Evolutionary conservation across 2,329 filamentous ascomycete genomes (phyloP).

Genomic region (Cladophialophora bantiana): DNA sequence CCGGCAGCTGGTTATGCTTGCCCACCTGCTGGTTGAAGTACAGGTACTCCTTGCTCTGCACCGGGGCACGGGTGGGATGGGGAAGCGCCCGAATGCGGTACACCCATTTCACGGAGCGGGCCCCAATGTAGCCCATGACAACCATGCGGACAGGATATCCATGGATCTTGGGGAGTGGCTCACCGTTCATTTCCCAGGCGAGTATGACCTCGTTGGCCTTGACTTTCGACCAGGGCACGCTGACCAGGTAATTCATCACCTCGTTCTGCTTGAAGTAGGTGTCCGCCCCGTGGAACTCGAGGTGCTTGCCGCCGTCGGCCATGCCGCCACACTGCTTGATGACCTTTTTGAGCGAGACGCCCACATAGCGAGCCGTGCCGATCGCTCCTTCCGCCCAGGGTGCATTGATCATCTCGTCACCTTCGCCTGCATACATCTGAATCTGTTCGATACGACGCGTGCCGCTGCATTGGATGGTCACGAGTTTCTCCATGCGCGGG

Average conservation of each 20-base stretch:
- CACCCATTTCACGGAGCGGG: constrained; percentile 65
- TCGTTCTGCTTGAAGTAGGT: constrained; percentile 75
- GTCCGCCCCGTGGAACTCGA: constrained; percentile 74
- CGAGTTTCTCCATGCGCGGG: constrained; percentile 64
- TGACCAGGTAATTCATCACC: constrained; percentile 71
- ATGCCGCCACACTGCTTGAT: constrained; percentile 74
- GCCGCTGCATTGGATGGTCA: constrained; percentile 72
- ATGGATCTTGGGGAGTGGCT: constrained; percentile 69
- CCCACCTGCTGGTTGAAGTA: constrained; percentile 74
- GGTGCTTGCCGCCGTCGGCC: constrained; percentile 61
- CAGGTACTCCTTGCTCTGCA: constrained; percentile 70
- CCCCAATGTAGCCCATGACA: constrained; percentile 72
- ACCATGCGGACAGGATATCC: constrained; percentile 69
- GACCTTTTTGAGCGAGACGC: constrained; percentile 71
- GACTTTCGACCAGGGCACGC: constrained; percentile 72
- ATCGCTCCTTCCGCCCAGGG: constrained; percentile 72
- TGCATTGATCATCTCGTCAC: constrained; percentile 63
- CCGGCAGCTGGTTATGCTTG: constrained; percentile 68
- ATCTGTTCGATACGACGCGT: constrained; percentile 75
- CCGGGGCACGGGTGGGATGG: constrained; percentile 63
- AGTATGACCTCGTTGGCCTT: constrained; percentile 71
- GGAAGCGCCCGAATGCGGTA: constrained; percentile 68
- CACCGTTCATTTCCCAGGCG: constrained; percentile 75
- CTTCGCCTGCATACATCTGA: constrained; percentile 68
- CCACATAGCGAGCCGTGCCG: constrained; percentile 68